phyloP scores from a whole-genome alignment of 306 rosid species.

The Trifolium pratense region DNA sequence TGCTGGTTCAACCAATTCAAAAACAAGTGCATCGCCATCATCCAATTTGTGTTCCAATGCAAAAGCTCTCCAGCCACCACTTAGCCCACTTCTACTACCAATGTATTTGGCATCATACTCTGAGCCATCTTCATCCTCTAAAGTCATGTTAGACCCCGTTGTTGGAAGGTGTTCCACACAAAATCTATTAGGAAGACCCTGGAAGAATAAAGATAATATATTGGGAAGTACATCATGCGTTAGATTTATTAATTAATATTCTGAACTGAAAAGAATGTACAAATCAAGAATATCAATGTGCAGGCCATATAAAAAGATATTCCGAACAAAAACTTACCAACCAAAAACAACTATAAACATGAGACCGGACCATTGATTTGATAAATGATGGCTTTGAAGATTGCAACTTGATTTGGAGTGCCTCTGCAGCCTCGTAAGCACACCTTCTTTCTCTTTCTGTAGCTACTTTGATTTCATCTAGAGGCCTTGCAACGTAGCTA shows the following conservation, averaged over 20 bases:
- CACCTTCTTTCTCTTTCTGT: constrained; percentile 56
- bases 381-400: constrained; percentile 59
- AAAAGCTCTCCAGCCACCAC: constrained; percentile 89
- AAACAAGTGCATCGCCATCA: constrained; percentile 84
- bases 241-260: not conserved
- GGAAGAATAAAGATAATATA: not conserved
- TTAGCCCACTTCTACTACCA: constrained; percentile 64
- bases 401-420: constrained; percentile 52
- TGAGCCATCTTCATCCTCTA: constrained; percentile 73
- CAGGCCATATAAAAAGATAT: not conserved
- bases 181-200: constrained; percentile 73
- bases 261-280: not conserved
- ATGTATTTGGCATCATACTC: constrained; percentile 58
- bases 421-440: constrained; percentile 65
- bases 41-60: constrained; percentile 81
- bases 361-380: constrained; percentile 85
- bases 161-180: constrained; percentile 68
- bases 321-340: constrained; percentile 60
- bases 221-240: constrained; percentile 1
- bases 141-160: constrained; percentile 43
- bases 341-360: constrained; percentile 93
- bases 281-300: not conserved
- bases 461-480: constrained; percentile 65
- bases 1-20: constrained; percentile 60
- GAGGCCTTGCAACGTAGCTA: constrained; percentile 74